Base-by-base conservation (phyloP, 192 early-diverging fungal species). In the Coemansia sp. region DNA sequence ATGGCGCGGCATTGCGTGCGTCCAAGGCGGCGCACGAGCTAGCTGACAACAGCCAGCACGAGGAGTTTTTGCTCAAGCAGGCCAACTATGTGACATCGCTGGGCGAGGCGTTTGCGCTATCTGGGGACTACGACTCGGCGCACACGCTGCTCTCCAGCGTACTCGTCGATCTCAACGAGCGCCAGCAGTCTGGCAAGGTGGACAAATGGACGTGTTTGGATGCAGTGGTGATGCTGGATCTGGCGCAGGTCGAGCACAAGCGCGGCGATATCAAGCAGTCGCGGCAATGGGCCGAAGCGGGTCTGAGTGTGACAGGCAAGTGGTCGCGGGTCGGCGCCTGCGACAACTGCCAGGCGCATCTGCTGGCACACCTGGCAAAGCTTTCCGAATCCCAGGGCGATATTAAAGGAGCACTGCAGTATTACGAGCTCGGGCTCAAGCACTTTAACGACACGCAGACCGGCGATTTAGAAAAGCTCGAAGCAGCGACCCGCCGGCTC, bases 131-230 rank as follows among this genome's bases (percentile, higher is more conserved):
- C 7, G 31, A 61, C 3, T 45, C 55, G 5, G 44, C 70, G 9
- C 49, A 53, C 22, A 25, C 56, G 17, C 30, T 74, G 27, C 44
- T 74, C 11, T 25, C 47, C 20, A 44, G 70, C 26, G 55, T 67
- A 31, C 26, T 74, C 17, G 50, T 26, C 9, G 70, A 74, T 29
- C 38, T 74, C 10, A 38, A 43, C 2, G 44, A 55, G 30, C 42
- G 58, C 7, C 36, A 53, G 12, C 29, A 32, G 28, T 2, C 8
- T 10, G 10, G n/a, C 4, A 52, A 36, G 8, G 39, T 27, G 0
- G 49, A 46, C 19, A 10, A 14, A 27, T 74, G 70, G 70, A 67
- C 70, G 28, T 74, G 70, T 40, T 45, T 74, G 55, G 70, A 74
- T 9, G 70, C 70, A 30, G 49, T 74, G 0, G 64, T 74, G 32